Percentiles rank a stretch among this genome's conserved stretches.
phyloP scores from a whole-genome alignment of 1,284 basidiomycete species.

The Fistulinella cinereoalba region DNA sequence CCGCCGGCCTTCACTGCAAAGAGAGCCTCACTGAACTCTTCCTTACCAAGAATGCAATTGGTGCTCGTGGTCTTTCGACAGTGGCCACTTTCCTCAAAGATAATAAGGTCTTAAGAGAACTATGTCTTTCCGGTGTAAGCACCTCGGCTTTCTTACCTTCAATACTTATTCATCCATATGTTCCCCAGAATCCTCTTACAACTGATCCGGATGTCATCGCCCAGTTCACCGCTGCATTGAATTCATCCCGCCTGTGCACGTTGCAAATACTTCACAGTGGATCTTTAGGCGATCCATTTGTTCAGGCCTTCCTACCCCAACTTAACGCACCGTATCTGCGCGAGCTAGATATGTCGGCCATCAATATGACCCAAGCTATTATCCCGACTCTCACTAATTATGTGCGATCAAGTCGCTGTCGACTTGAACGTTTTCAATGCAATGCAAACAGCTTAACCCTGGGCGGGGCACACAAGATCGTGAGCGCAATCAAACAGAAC shows the following conservation, averaged over 20 bases:
- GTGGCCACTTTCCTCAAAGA: constrained; percentile 50
- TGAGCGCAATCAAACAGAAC: constrained; percentile 47
- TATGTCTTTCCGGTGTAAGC: constrained; percentile 60
- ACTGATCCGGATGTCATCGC: constrained; percentile 23
- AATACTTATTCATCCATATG: constrained; percentile 1
- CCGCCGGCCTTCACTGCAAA: constrained; percentile 42
- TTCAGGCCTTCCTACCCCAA: constrained; percentile 46
- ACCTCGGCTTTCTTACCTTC: constrained; percentile 31
- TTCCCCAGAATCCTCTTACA: constrained; percentile 28
- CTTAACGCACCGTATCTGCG: constrained; percentile 48
- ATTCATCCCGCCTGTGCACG: constrained; percentile 31
- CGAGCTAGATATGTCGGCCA: constrained; percentile 55
- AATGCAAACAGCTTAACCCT: constrained; percentile 32
- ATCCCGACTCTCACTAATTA: constrained; percentile 47
- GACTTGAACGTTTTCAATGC: constrained; percentile 29
- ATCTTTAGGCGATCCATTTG: constrained; percentile 46
- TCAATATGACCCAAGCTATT: constrained; percentile 47
- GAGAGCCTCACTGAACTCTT: constrained; percentile 50
- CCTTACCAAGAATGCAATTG: constrained; percentile 56
- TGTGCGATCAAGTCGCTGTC: constrained; percentile 44
- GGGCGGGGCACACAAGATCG: constrained; percentile 40
- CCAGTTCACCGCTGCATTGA: constrained; percentile 33
- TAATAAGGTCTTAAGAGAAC: constrained; percentile 45
- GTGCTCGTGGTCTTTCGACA: constrained; percentile 51
- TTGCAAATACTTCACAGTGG: constrained; percentile 29